Evolutionary conservation across 2,329 filamentous ascomycete genomes (phyloP).

Genomic region (Cladosporium sp.): DNA sequence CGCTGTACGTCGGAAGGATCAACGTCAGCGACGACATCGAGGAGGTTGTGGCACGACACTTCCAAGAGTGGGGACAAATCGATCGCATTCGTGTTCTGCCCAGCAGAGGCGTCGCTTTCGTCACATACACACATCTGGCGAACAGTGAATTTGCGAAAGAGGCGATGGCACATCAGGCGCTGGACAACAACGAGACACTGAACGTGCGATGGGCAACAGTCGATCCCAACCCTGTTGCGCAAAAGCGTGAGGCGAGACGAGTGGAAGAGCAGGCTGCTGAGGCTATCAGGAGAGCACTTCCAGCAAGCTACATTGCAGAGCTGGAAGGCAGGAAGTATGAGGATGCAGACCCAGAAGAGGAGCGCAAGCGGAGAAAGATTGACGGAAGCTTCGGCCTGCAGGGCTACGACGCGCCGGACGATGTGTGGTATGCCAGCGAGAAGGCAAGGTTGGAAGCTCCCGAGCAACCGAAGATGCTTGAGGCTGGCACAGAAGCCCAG

Average conservation of each 20-base stretch:
- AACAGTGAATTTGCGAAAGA: constrained; percentile 81
- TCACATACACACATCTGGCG: constrained; percentile 89
- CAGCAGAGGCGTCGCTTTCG: constrained; percentile 85
- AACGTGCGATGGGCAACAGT: constrained; percentile 98
- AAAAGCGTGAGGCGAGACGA: constrained; percentile 82
- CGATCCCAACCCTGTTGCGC: constrained; percentile 92
- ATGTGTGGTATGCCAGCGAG: constrained; percentile 86
- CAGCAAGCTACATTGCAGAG: constrained; percentile 87
- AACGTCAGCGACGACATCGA: constrained; percentile 97
- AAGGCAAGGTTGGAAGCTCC: constrained; percentile 67
- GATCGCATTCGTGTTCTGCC: constrained; percentile 87
- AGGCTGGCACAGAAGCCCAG: constrained; percentile 48
- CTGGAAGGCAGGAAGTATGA: constrained; percentile 71
- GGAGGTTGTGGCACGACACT: constrained; percentile 91
- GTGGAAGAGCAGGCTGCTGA: constrained; percentile 97
- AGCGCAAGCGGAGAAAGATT: constrained; percentile 83
- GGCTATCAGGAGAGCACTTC: constrained; percentile 83
- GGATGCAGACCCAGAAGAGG: constrained; percentile 66
- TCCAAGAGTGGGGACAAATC: constrained; percentile 93
- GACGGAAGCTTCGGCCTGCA: constrained; percentile 86
- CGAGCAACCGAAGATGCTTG: constrained; percentile 61
- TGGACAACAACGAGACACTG: constrained; percentile 89
- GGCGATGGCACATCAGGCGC: constrained; percentile 89
- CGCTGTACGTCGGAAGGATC: constrained; percentile 89
- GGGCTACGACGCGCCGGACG: constrained; percentile 91